Base-by-base conservation (phyloP, 331 rosid genomes). In the Quercus lobata region DNA sequence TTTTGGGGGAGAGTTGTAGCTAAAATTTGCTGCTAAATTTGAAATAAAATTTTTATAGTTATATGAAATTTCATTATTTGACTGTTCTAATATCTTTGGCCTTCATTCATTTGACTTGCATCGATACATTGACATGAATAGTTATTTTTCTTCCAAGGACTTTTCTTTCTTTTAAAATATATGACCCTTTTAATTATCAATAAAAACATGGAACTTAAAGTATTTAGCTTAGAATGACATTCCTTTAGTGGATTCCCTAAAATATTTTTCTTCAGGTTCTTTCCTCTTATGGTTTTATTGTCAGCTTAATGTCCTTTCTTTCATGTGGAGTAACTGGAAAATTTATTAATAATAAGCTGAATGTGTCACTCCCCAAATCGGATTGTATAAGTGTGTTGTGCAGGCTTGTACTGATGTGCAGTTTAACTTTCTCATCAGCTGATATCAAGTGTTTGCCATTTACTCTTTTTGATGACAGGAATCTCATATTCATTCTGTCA, bases 401-500 rank as follows among this genome's bases (percentile, higher is more conserved):
- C 49, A 41, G 49, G 49, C 1, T 0, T 9, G 49, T 41, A 4
- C 49, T 9, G 49, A 78, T 72, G 68, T 46, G 78, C 68, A 71
- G 68, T 71, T 29, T 62, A 46, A 12, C 37, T 24, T 57, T 35
- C 65, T 71, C 75, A 46, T 29, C 69, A 60, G 65, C 56, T 78
- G n/a, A n/a, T n/a, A n/a, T n/a, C 49, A 62, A 15, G 52, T 72
- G 58, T 54, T 24, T 55, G 62, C 21, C 19, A 7, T 78, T 71
- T 44, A 11, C 57, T 52, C 14, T 56, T 79, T 79, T 74, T 32
- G 54, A 74, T 79, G 84, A 72, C 88, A 96, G 99, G 99, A 96
- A 86, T 96, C 99, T 61, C 99, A 96, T 79, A 91, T 96, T 69
- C 99, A 96, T 87, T 93, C 99, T 61, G 92, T 96, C 11, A 87